Percentiles rank a stretch among this genome's conserved stretches.
phyloP scores from a whole-genome alignment of 2,329 filamentous ascomycete genomes.

The Cucurbitaria berberidis region DNA sequence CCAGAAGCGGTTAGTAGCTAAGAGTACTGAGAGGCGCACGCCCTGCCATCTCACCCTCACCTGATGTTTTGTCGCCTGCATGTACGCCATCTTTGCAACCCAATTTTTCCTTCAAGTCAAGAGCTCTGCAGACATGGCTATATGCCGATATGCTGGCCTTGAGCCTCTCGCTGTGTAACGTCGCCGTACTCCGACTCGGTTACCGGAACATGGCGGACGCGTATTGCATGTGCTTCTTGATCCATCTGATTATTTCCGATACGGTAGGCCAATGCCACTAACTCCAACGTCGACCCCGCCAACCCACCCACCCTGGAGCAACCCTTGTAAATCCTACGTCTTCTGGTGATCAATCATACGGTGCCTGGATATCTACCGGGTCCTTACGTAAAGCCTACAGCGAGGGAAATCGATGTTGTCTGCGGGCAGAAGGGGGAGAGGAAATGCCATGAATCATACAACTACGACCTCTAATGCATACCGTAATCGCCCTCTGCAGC shows the following conservation, averaged over 20 bases:
- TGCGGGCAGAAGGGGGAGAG: neutral
- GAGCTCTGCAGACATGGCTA: neutral
- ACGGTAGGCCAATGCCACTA: no score
- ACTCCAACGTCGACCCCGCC: constrained; percentile 1
- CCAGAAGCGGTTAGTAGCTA: neutral
- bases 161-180: neutral
- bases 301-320: no score
- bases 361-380: neutral
- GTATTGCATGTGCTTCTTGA: no score
- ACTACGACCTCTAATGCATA: constrained; percentile 25
- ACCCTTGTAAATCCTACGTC: no score
- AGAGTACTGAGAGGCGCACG: no score
- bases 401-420: neutral
- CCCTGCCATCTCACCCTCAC: neutral
- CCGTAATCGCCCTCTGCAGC: constrained; percentile 42
- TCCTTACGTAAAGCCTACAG: neutral
- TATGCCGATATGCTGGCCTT: neutral
- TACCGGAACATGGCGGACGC: neutral
- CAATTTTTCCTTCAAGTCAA: neutral
- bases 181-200: neutral
- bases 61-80: neutral
- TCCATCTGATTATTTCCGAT: no score
- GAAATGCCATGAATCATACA: neutral
- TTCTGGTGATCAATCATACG: neutral
- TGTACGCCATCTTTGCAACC: neutral